phyloP scores from a whole-genome alignment of 2,329 filamentous ascomycete genomes.

The Penicillium freii region DNA sequence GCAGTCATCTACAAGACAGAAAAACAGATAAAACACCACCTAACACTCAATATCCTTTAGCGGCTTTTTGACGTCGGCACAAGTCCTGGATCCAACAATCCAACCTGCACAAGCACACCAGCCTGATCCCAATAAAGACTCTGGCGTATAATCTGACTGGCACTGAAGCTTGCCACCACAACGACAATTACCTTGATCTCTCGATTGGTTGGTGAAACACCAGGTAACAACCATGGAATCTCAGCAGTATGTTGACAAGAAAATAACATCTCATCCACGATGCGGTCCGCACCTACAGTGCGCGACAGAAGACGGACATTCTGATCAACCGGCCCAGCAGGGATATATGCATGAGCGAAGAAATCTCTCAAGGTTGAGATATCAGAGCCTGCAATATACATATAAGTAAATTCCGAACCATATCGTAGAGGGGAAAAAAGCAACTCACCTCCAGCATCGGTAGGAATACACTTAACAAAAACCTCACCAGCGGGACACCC shows the following conservation, averaged over 20 bases:
- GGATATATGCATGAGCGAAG: conserved; percentile 55
- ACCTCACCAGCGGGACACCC: conserved; percentile 17
- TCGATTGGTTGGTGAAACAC: conserved; percentile 53
- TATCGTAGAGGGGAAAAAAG: neutral
- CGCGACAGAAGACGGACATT: conserved; percentile 54
- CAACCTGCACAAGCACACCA: conserved; percentile 58
- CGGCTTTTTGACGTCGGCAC: conserved; percentile 38
- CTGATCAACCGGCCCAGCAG: conserved; percentile 47
- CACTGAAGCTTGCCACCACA: conserved; percentile 46
- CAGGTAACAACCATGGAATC: conserved; percentile 58
- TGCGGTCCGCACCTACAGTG: conserved; percentile 55
- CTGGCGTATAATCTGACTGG: conserved; percentile 45
- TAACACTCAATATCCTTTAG: neutral
- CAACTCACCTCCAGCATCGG: conserved; percentile 37
- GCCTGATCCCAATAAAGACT: conserved; percentile 64
- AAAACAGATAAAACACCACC: too few relatives aligned
- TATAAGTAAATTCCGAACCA: neutral
- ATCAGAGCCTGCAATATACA: conserved; percentile 17
- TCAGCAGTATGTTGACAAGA: conserved; percentile 54
- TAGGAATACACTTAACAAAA: conserved; percentile 37
- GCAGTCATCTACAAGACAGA: neutral
- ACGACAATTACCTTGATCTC: conserved; percentile 56
- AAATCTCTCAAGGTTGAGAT: conserved; percentile 41
- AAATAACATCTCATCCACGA: conserved; percentile 59
- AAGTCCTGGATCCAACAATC: conserved; percentile 54